Conservation (phyloP, 169 alveolate genomes). For the Pseudocohnilembus persalinus region DNA sequence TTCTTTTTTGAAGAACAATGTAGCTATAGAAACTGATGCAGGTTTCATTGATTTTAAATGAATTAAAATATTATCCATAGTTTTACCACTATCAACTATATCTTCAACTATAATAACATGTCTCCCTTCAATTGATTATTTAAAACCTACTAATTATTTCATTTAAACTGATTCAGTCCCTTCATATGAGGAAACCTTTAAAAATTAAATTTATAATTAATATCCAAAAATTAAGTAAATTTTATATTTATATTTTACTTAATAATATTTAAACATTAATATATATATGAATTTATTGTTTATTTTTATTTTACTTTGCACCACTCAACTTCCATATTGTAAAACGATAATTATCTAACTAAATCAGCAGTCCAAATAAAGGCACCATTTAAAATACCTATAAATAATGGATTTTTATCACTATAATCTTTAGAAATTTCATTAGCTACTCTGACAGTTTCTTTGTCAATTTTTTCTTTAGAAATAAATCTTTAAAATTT, state of each 20-base stretch:
- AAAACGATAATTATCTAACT: constrained; percentile 26
- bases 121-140: constrained; percentile 31
- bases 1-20: constrained; percentile 35
- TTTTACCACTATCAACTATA: constrained; percentile 43
- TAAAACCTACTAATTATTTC: constrained; percentile 34
- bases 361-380: constrained; percentile 41
- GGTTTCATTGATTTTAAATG: constrained; percentile 26
- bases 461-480: background rate
- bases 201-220: no score
- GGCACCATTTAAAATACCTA: constrained; percentile 51
- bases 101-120: constrained; percentile 41
- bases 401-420: constrained; percentile 42
- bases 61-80: constrained; percentile 21
- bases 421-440: constrained; percentile 37
- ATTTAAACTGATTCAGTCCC: constrained; percentile 33
- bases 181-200: constrained; percentile 27
- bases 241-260: background rate
- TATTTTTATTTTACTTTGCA: constrained; percentile 9
- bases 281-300: background rate
- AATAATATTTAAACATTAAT: no score
- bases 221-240: no score
- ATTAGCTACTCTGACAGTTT: constrained; percentile 22
- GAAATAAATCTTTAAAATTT: no score
- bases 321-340: constrained; percentile 30
- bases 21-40: constrained; percentile 22